A percentile compares a stretch with the other conserved stretches of the same genome.
Conservation (phyloP, 495 filamentous ascomycete species). For the Penicillium daleae region DNA sequence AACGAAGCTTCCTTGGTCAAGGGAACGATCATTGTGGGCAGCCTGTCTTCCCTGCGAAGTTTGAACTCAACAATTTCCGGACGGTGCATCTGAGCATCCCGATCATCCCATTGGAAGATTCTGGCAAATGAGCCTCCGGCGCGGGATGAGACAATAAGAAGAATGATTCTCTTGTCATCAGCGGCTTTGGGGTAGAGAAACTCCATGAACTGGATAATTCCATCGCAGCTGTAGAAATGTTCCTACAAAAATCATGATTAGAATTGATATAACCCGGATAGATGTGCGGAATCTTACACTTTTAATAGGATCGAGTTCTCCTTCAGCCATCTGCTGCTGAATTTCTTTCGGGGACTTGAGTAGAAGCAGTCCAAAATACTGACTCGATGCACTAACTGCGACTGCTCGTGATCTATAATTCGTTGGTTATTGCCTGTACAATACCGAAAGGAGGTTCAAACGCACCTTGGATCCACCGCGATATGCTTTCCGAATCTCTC, state of each 20-base stretch:
- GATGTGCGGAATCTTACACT: constrained; percentile 31
- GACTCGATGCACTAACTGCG: constrained; percentile 63
- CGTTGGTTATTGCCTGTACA: constrained; percentile 13
- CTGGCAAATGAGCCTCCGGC: constrained; percentile 63
- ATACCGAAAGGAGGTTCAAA: background rate
- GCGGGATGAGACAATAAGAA: constrained; percentile 71
- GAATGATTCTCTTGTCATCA: constrained; percentile 68
- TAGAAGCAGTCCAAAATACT: constrained; percentile 61
- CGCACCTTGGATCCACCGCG: constrained; percentile 77
- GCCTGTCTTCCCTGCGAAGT: constrained; percentile 61
- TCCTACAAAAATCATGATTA: background rate
- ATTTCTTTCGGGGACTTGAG: constrained; percentile 36
- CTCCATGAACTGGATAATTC: constrained; percentile 81
- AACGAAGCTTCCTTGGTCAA: constrained; percentile 67
- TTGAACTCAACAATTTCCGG: constrained; percentile 51
- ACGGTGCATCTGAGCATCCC: constrained; percentile 33
- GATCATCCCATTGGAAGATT: constrained; percentile 75
- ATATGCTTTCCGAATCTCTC: constrained; percentile 74
- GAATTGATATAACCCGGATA: background rate
- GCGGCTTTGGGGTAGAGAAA: constrained; percentile 73
- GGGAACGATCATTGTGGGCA: constrained; percentile 71
- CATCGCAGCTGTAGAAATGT: constrained; percentile 40
- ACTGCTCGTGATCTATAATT: constrained; percentile 61
- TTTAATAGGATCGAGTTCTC: constrained; percentile 40
- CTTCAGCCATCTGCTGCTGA: constrained; percentile 39